Evolutionary conservation across 1,139 yeast genomes (phyloP).

Genomic region (Yamadazyma blattariae): DNA sequence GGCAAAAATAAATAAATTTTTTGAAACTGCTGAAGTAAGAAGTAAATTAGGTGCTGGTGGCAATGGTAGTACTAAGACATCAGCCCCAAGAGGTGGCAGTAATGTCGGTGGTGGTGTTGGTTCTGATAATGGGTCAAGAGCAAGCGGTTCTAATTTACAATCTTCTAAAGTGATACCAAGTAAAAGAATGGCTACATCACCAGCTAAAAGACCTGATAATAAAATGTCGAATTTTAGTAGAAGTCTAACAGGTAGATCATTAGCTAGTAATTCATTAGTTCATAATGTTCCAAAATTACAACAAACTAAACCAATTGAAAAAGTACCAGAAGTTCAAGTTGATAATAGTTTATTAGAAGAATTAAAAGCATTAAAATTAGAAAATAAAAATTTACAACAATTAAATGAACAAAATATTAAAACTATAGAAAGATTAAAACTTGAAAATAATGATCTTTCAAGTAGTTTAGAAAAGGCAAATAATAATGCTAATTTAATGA

Average conservation of each 20-base stretch:
- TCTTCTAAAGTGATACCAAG: constrained; percentile 43
- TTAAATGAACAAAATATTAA: constrained; percentile 40
- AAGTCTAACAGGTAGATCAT: constrained; percentile 38
- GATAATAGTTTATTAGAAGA: constrained; percentile 40
- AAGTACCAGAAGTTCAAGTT: constrained; percentile 3
- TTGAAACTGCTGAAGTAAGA: constrained; percentile 55
- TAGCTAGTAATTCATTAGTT: constrained; percentile 13
- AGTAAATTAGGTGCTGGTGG: constrained; percentile 20
- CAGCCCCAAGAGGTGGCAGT: constrained; percentile 6
- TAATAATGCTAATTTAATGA: constrained; percentile 47
- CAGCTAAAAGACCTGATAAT: constrained; percentile 46
- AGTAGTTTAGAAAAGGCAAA: constrained; percentile 36
- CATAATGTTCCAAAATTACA: constrained; percentile 1
- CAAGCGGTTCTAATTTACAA: constrained; percentile 2
- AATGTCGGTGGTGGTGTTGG: too few species aligned
- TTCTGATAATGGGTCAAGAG: constrained; percentile 5
- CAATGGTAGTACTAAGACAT: not conserved
- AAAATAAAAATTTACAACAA: constrained; percentile 49
- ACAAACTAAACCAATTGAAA: constrained; percentile 1
- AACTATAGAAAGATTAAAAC: constrained; percentile 38
- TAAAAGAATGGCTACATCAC: constrained; percentile 66
- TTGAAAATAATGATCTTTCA: constrained; percentile 47
- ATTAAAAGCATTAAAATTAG: constrained; percentile 49
- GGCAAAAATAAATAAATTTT: constrained; percentile 61
- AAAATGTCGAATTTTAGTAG: constrained; percentile 31